These are phyloP conservation scores for Ophiostoma populinum DNA, from an alignment of 2,329 filamentous ascomycete genomes.

Conservation along the genomic window DNA sequence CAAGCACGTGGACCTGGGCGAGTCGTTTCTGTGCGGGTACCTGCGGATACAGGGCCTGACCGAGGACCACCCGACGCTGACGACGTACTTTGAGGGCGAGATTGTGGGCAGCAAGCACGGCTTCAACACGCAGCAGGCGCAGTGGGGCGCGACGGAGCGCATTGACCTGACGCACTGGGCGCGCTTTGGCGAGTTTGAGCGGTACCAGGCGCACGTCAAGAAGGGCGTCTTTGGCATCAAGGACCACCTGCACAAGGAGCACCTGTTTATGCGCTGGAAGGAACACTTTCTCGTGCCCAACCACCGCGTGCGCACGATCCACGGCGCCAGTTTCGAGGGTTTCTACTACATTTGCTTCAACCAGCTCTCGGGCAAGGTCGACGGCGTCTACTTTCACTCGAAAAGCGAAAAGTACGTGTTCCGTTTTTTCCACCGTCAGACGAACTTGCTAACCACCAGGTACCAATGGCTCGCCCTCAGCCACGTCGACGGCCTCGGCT, in stretches of 20 bases:
- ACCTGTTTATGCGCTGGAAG: slow-evolving; percentile 99
- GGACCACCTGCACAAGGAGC: slow-evolving; percentile 63
- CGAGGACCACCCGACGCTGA: slow-evolving; percentile 90
- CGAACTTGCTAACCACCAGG: slow-evolving; percentile 24
- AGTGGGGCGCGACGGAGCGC: slow-evolving; percentile 85
- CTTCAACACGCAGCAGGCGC: slow-evolving; percentile 78
- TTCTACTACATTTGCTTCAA: slow-evolving; percentile 99
- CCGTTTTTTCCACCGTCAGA: not conserved
- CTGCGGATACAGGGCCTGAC: slow-evolving; percentile 90
- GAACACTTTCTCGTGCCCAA: slow-evolving; percentile 95
- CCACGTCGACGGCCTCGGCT: slow-evolving; percentile 71
- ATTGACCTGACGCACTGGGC: slow-evolving; percentile 88
- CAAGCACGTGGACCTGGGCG: slow-evolving; percentile 85
- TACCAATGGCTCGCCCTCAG: slow-evolving; percentile 87
- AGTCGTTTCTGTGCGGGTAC: slow-evolving; percentile 91
- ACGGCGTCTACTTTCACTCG: slow-evolving; percentile 92
- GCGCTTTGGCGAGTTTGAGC: slow-evolving; percentile 74
- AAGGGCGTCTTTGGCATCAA: slow-evolving; percentile 39
- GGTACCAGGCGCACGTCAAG: slow-evolving; percentile 44
- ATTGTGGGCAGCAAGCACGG: slow-evolving; percentile 90
- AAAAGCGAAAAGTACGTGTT: slow-evolving; percentile 83
- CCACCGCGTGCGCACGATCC: slow-evolving; percentile 78
- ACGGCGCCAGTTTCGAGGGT: slow-evolving; percentile 89
- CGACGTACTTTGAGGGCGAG: slow-evolving; percentile 95
- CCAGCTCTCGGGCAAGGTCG: slow-evolving; percentile 69